Conservation (phyloP, 345 rosid species). For the Lenwebbia sp. region DNA sequence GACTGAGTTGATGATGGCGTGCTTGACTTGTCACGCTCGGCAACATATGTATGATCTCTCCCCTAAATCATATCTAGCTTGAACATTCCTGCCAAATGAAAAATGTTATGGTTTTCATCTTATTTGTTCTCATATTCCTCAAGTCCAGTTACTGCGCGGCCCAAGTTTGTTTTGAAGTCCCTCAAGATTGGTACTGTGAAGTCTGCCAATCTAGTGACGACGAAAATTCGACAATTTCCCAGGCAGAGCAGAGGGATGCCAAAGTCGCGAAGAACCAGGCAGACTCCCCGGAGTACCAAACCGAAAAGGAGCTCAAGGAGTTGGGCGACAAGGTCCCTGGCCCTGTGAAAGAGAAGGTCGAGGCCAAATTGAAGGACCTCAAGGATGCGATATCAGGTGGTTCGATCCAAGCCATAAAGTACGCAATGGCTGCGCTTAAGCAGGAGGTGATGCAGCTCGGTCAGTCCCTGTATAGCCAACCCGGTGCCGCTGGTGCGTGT, state of each 20-base stretch:
- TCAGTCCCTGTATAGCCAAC: conserved; percentile 77
- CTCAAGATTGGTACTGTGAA: no score
- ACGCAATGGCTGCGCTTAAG: conserved; percentile 72
- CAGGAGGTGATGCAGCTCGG: conserved; percentile 96
- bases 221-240: no score
- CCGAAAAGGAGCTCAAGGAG: conserved; percentile 90
- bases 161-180: no score
- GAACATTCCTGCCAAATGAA: no score
- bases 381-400: conserved; percentile 58
- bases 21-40: no score
- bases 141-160: no score
- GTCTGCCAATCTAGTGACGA: no score
- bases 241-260: conserved; percentile 73
- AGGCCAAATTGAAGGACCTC: conserved; percentile 71
- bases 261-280: conserved; percentile 97
- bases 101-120: no score
- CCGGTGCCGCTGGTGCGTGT: conserved; percentile 53
- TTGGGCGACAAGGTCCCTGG: conserved; percentile 87
- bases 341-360: conserved; percentile 80
- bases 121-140: no score
- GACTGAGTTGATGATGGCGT: no score
- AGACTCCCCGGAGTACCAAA: conserved; percentile 82
- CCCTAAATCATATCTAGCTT: no score
- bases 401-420: conserved; percentile 63
- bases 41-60: no score